Base-by-base conservation (phyloP, 805 yeast species). In the Candida ficus region DNA sequence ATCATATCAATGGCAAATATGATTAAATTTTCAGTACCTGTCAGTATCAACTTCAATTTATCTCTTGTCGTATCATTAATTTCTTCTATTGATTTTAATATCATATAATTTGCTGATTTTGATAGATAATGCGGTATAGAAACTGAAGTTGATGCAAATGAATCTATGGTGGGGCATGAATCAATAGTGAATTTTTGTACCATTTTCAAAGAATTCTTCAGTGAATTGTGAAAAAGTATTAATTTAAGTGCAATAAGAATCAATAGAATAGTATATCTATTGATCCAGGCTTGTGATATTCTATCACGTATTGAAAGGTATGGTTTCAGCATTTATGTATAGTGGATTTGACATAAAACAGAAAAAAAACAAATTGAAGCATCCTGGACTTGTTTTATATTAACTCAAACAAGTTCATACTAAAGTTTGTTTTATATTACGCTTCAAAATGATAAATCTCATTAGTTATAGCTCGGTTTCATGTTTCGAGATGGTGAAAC, bases 1-100 rank as follows among this genome's bases (percentile, higher is more conserved):
- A 83, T 75, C 47, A 91, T 52, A 25, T 89, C 88, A 8, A 91
- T 63, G 7, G 77, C 64, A 54, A 91, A 86, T 4, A 76, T 54
- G 0, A 86, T 56, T 30, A 89, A 47, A 31, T 71, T 68, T 49
- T 84, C 81, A 7, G 80, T 63, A 0, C 78, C 82, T 1, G 76
- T 72, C 0, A 86, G 55, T 10, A 77, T 51, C 35, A 78, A 42
- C 1, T 67, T 53, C 10, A 85, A 40, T 1, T 72, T 48, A 3
- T 65, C 57, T 22, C 72, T 52, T 9, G 78, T 62, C 0, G 70
- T 76, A 9, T 66, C 59, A 27, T 79, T 70, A 0, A 80, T 55
- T 29, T 71, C 68, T 12, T 71, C 66, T 29, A 85, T 54, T 0
- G 74, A 60, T 16, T 66, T 62, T 4, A 69, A 64, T 3, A 83